phyloP scores from a whole-genome alignment of 768 basidiomycete genomes.

The Dacryopinax spathularia region DNA sequence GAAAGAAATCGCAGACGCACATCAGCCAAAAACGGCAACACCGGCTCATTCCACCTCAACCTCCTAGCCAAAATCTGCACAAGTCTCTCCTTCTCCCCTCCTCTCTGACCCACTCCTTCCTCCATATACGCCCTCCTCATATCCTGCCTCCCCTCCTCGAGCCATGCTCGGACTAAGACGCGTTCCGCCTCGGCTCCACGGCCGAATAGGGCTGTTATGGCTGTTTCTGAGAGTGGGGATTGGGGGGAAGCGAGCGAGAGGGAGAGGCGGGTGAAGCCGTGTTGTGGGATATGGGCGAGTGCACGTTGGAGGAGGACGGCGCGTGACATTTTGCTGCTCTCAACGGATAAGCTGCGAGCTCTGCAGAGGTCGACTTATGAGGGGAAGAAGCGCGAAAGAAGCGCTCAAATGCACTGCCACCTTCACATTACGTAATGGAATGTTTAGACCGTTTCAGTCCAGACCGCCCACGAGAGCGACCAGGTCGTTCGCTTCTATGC shows the following conservation, averaged over 20 bases:
- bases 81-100: conserved; percentile 19
- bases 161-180: conserved; percentile 57
- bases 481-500: too few species aligned
- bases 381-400: too few species aligned
- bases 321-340: background rate
- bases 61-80: conserved; percentile 42
- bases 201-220: conserved; percentile 63
- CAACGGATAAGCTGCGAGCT: too few species aligned
- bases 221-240: conserved; percentile 51
- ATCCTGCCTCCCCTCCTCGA: conserved; percentile 44
- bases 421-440: too few species aligned
- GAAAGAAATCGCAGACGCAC: conserved; percentile 26
- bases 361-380: too few species aligned
- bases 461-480: too few species aligned
- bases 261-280: conserved; percentile 53
- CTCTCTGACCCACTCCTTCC: background rate
- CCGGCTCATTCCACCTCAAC: conserved; percentile 52
- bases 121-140: conserved; percentile 27
- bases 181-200: conserved; percentile 48
- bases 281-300: conserved; percentile 44
- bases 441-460: too few species aligned
- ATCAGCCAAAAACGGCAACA: conserved; percentile 50
- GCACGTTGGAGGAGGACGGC: conserved; percentile 36
- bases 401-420: too few species aligned
- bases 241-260: background rate